Base-by-base conservation (phyloP, 2,329 filamentous ascomycete genomes). In the Cladosporium sp. region DNA sequence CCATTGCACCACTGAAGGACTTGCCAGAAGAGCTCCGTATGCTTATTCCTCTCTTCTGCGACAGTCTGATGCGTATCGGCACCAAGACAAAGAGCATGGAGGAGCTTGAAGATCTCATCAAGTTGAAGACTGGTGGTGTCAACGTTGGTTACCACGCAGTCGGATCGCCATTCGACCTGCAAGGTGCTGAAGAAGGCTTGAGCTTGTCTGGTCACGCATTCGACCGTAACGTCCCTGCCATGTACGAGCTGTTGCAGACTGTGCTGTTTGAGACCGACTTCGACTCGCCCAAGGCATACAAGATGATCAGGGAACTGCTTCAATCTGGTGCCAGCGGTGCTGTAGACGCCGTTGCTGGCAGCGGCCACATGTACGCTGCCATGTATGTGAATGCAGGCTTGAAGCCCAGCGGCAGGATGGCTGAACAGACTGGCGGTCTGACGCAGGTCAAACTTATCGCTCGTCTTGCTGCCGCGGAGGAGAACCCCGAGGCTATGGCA, bases 21-120 rank as follows among this genome's bases (percentile, higher is more conserved):
- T 81, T 99, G 15, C 92, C 94, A 0, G 89, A 94, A 68, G 92
- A 97, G 69, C 84, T 98, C 62, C 87, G 95, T 62, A 84, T 92
- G 71, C 83, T 98, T 66, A 86, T 98, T 58, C 95, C 95, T 0
- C 82, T 99, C 0, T 98, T 98, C 76, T 93, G 92, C 15, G 93
- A 97, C 75, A 89, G 91, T 44, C 89, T 99, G 68, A 95, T 97
- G 91, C 90, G 95, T 24, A 85, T 99, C 10, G 95, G 95, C 15
- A 99, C 94, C 2, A 91, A 90, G 72, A 87, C 89, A 67, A 91
- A 91, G 84, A 88, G 89, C 0, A 97, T 97, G 90, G 95, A 97
- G 77, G 89, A 97, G 77, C 86, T 98, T 61, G 95, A 99, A 78
- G 95, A 98, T 74, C 80, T 93, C 65, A 97, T 99, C 78, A 98